Percentiles rank a stretch among this genome's conserved stretches.
These are phyloP conservation scores for Monascus ruber DNA, from an alignment of 2,329 filamentous ascomycete genomes.

Conservation along the genomic window DNA sequence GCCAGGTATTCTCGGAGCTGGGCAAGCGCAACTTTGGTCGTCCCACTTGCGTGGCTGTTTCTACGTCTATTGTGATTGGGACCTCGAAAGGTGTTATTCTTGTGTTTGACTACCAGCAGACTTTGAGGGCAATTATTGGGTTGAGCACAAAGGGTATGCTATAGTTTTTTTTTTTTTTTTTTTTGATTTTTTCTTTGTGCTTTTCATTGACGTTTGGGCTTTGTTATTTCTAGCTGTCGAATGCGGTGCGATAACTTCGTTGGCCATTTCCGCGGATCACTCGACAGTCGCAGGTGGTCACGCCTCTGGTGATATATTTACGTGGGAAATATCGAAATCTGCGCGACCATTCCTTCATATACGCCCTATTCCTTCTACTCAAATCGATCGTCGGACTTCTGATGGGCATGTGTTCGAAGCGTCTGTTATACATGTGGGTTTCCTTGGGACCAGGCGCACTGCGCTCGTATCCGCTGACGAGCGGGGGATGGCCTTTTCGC, in stretches of 20 bases:
- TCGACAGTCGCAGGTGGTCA: slow-evolving; percentile 85
- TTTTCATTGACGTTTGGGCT: background rate
- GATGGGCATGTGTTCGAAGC: slow-evolving; percentile 76
- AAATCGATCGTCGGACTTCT: slow-evolving; percentile 51
- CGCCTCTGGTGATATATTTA: slow-evolving; percentile 83
- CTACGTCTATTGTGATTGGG: slow-evolving; percentile 77
- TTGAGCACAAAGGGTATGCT: slow-evolving; percentile 73
- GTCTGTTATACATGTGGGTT: slow-evolving; percentile 81
- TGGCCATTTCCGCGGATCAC: slow-evolving; percentile 89
- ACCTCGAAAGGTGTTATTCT: slow-evolving; percentile 91
- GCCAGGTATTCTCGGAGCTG: slow-evolving; percentile 81
- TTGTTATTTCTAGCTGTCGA: slow-evolving; percentile 57
- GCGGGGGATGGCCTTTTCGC: slow-evolving; percentile 94
- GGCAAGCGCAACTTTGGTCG: slow-evolving; percentile 86
- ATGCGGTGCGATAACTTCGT: slow-evolving; percentile 72
- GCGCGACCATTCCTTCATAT: slow-evolving; percentile 83
- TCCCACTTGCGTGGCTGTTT: slow-evolving; percentile 80
- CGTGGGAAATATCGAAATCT: slow-evolving; percentile 81
- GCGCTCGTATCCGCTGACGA: slow-evolving; percentile 92
- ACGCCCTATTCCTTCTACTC: slow-evolving; percentile 57
- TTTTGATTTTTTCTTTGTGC: slow-evolving; percentile 1
- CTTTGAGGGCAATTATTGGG: slow-evolving; percentile 84
- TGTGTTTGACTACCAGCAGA: slow-evolving; percentile 96
- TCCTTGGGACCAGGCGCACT: slow-evolving; percentile 84
- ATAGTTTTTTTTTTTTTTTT: background rate